Base-by-base conservation (phyloP, 2,329 filamentous ascomycete species). In the Fusarium sp. region DNA sequence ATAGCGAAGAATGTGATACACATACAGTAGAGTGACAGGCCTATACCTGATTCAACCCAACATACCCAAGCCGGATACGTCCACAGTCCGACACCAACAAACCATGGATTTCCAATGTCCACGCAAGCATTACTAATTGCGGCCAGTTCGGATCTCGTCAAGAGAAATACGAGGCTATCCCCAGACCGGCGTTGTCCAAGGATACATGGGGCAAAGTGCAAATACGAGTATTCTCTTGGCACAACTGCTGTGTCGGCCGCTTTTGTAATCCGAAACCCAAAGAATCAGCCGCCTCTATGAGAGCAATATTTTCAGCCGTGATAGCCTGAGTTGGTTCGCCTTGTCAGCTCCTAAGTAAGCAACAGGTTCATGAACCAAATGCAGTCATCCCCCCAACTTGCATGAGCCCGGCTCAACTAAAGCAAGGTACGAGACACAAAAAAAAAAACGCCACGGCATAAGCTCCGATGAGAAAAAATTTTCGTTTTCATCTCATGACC, bases 361-460 rank as follows among this genome's bases (percentile, higher is more conserved):
- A 37, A n/a, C 24, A 52, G 18, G 47, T 52, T 52, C 47, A 18
- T 52, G 10, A 31, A 18, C 47, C 18, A n/a, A 6, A 20, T 52
- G 45, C 27, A 52, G 47, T 52, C 24, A 47, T 50, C n/a, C 45
- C 16, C 11, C 47, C 47, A 20, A 31, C 47, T 52, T 52, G 47
- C 47, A 52, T 52, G 47, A 52, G 24, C 10, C 47, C 24, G 27
- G 10, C 18, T 27, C 45, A 11, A 66, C 71, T 73, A 69, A 72
- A 65, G 71, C 68, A 73, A 66, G 71, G 71, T 72, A 73, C 61
- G 6, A 47, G 50, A n/a, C n/a, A 22, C 27, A 8, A 38, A 9
- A 34, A 29, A 27, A 24, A 24, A 24, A 24, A 3, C 24, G 24
- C 45, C 24, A 3, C 42, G 1, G 7, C 14, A 27, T n/a, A 50